Evolutionary conservation across 768 basidiomycete species (phyloP), one percentile per base, ranked within the genome.

Genomic region (Lentinula guzmanii): DNA sequence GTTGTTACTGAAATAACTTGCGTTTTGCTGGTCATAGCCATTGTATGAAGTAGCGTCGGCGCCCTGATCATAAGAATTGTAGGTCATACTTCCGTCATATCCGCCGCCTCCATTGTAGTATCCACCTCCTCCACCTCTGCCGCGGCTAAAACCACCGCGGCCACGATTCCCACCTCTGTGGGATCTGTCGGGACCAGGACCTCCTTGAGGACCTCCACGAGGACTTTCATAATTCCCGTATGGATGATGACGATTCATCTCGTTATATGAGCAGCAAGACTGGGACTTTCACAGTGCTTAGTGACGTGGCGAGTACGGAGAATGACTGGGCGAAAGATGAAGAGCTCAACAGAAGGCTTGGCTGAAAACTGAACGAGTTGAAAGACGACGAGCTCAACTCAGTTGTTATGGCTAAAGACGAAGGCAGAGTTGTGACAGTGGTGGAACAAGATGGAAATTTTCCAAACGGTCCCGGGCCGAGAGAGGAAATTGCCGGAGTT

Each of bases 241-340:
- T 28, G 92, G 92, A 83, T 93, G 90, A 76, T 93, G 91, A 70
- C 91, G 90, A 76, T 92, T 91, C 91, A 94, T 93, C 69, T 69
- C 64, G 67, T 63, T 63, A 63, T 34, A 60, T 68, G 66, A 55
- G 68, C 66, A 55, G 68, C 65, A 68, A 52, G 57, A 65, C 57
- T 63, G 64, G 53, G 10, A 28, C 13, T 51, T 63, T 65, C 64
- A 62, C 60, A 70, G 54, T 58, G 57, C 50, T 45, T 42, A 57
- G 61, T 64, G 63, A 61, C 56, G 63, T 61, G 63, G 53, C 46
- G 46, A 55, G 21, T 43, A 33, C 33, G 37, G 46, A 53, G 39
- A 53, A 62, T 16, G 54, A 50, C 31, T 35, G 65, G 59, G 65
- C 66, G 67, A 64, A 67, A 64, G 61, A 62, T 43, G 59, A 67